Conservation (phyloP, 177 flowering plant genomes). For the Telopea speciosissima region DNA sequence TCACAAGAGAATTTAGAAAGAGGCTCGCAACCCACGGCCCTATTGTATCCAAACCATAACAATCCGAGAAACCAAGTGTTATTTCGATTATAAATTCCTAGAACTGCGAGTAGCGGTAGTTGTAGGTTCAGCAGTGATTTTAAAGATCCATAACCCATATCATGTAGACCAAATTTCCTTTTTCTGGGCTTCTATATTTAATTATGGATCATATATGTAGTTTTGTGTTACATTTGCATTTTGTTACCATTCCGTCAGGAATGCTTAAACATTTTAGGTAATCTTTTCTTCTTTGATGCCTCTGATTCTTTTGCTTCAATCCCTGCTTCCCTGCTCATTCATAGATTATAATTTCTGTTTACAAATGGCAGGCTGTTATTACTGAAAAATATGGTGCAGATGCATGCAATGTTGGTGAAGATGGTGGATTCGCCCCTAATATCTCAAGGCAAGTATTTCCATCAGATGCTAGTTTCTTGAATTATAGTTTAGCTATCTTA, state of each 20-base stretch:
- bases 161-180: no score
- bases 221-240: background rate
- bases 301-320: slow-evolving; percentile 3
- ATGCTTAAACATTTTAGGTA: background rate
- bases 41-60: no score
- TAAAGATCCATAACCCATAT: no score
- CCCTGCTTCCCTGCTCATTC: slow-evolving; percentile 13
- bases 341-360: slow-evolving; percentile 16
- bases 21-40: no score
- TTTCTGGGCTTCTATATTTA: no score
- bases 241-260: background rate
- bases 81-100: no score
- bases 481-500: background rate
- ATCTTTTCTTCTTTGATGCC: background rate
- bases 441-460: slow-evolving; percentile 63
- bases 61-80: no score
- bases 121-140: no score
- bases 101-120: no score
- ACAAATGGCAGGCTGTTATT: slow-evolving; percentile 72
- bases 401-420: slow-evolving; percentile 92
- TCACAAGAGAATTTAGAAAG: no score
- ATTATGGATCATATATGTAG: background rate
- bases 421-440: slow-evolving; percentile 91
- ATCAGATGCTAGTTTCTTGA: background rate
- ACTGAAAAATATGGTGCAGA: slow-evolving; percentile 66